Conservation (phyloP, 306 rosid species). For the Cyclanthera cordifolia region DNA sequence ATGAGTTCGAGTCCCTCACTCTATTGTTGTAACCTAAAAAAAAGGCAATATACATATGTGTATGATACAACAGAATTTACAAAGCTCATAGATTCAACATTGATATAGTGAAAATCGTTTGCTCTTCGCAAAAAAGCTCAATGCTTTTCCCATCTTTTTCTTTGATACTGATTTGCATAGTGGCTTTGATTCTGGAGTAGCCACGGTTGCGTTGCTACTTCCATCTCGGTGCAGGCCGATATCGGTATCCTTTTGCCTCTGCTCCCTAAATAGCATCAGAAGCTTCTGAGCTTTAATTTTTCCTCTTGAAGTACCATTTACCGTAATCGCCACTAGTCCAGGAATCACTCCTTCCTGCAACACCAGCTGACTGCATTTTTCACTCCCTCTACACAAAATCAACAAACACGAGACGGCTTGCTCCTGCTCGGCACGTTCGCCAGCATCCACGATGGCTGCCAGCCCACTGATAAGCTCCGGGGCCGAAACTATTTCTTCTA, state of each 20-base stretch:
- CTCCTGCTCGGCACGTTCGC: constrained; percentile 71
- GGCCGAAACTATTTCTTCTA: constrained; percentile 47
- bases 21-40: too few relatives aligned
- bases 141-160: constrained; percentile 53
- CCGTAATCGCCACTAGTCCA: constrained; percentile 80
- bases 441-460: constrained; percentile 60
- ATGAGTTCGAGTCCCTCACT: too few relatives aligned
- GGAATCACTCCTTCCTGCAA: constrained; percentile 96
- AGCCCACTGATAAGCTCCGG: constrained; percentile 45
- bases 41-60: constrained; percentile 16
- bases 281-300: constrained; percentile 80
- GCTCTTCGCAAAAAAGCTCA: constrained; percentile 70
- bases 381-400: constrained; percentile 60
- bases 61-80: constrained; percentile 49
- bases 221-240: constrained; percentile 25
- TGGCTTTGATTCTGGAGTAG: constrained; percentile 51
- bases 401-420: constrained; percentile 74
- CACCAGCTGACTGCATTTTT: constrained; percentile 69
- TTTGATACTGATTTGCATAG: constrained; percentile 61
- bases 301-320: constrained; percentile 80
- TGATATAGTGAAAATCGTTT: constrained; percentile 81
- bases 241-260: constrained; percentile 56
- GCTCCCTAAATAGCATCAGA: constrained; percentile 78
- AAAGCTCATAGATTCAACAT: constrained; percentile 42
- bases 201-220: constrained; percentile 28